phyloP scores from a whole-genome alignment of 805 yeast species.

The Candida pini region DNA sequence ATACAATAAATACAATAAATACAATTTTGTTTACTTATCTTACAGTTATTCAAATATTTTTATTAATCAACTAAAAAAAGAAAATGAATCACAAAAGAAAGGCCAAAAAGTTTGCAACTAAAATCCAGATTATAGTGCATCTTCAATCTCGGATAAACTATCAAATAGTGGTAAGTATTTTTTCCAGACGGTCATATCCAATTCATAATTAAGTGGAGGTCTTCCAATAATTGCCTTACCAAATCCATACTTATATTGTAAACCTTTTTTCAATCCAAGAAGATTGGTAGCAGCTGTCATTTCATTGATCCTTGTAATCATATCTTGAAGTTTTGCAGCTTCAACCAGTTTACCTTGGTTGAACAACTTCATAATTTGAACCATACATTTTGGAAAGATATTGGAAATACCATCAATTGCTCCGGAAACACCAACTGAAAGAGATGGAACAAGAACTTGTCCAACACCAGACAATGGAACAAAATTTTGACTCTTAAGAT shows the following conservation, averaged over 20 bases:
- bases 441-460: conserved; percentile 43
- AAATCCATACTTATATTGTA: conserved; percentile 21
- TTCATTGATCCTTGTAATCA: conserved; percentile 40
- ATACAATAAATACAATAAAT: no score
- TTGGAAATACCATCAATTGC: conserved; percentile 49
- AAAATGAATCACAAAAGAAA: not conserved
- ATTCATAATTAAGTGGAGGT: conserved; percentile 38
- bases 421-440: conserved; percentile 41
- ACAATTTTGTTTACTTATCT: no score
- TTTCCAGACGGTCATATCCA: conserved; percentile 28
- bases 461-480: conserved; percentile 46
- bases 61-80: not conserved
- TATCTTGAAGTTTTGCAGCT: conserved; percentile 38
- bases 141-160: conserved; percentile 10
- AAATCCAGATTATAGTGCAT: conserved; percentile 8
- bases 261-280: conserved; percentile 27
- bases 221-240: conserved; percentile 34
- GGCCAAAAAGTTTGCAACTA: not conserved
- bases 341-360: conserved; percentile 33
- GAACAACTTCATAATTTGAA: conserved; percentile 33
- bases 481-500: conserved; percentile 34
- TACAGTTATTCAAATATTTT: no score
- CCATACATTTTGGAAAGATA: conserved; percentile 44
- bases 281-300: conserved; percentile 32
- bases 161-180: conserved; percentile 11